phyloP scores from a whole-genome alignment of 2,329 filamentous ascomycete genomes.

The Stromatinia cepivora region DNA sequence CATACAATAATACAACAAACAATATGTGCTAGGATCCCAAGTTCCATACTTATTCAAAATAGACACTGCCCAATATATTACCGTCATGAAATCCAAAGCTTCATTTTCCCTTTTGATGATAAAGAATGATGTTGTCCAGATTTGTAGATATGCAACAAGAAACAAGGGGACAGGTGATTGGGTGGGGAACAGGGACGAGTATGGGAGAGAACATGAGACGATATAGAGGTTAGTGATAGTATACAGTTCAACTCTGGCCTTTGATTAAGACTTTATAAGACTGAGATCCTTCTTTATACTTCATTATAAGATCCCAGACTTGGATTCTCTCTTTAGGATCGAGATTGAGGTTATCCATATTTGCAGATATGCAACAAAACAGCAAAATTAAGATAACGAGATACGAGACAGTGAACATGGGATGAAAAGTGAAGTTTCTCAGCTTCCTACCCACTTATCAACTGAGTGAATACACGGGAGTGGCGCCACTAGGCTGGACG shows the following conservation, averaged over 20 bases:
- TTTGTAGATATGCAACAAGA: not conserved
- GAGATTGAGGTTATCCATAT: not conserved
- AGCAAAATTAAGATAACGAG: not conserved
- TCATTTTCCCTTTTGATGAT: not conserved
- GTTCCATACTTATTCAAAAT: too few species aligned
- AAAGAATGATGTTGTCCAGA: not conserved
- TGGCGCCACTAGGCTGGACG: not conserved
- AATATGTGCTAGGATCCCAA: too few species aligned
- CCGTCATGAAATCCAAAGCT: not conserved
- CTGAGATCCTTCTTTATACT: not conserved
- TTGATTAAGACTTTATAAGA: not conserved
- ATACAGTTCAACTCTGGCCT: not conserved
- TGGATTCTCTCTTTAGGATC: not conserved
- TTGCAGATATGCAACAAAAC: slow-evolving; percentile 5
- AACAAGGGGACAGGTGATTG: not conserved
- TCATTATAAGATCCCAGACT: not conserved
- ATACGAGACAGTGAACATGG: not conserved
- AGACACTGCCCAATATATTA: not conserved
- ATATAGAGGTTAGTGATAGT: not conserved
- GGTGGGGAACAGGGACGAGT: not conserved
- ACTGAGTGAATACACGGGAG: not conserved
- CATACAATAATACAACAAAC: too few species aligned
- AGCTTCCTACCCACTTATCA: too few species aligned
- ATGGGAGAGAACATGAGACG: not conserved
- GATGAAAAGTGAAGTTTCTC: not conserved